These are phyloP conservation scores for Apiotrichum mycotoxinovorans DNA, from an alignment of 1,284 basidiomycete genomes.

Conservation along the genomic window DNA sequence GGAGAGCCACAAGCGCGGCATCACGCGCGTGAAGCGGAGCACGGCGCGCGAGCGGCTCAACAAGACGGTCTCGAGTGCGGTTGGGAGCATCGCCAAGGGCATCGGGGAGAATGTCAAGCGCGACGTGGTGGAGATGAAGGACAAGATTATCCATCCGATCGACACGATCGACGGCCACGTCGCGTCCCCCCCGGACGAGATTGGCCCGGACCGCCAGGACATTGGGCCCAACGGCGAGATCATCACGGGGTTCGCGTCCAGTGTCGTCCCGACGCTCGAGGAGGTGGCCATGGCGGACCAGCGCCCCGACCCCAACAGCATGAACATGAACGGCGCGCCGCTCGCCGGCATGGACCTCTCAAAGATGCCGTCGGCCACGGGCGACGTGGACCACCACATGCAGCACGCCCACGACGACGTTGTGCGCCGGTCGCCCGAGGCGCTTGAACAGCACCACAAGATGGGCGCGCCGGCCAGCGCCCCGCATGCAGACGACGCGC, in stretches of 20 bases:
- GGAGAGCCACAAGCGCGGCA: slow-evolving; percentile 39
- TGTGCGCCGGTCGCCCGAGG: slow-evolving; percentile 19
- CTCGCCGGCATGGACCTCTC: slow-evolving; percentile 32
- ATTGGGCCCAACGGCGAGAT: slow-evolving; percentile 56
- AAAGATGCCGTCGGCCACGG: slow-evolving; percentile 28
- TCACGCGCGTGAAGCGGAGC: slow-evolving; percentile 46
- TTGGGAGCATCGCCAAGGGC: slow-evolving; percentile 41
- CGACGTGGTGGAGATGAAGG: slow-evolving; percentile 50
- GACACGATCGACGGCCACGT: slow-evolving; percentile 41
- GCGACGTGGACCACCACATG: slow-evolving; percentile 21
- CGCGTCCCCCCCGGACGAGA: slow-evolving; percentile 20
- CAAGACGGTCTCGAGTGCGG: slow-evolving; percentile 33
- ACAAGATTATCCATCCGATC: slow-evolving; percentile 51
- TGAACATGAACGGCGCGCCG: slow-evolving; percentile 48
- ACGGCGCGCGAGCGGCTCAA: slow-evolving; percentile 34
- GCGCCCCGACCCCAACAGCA: slow-evolving; percentile 30
- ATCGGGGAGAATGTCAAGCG: slow-evolving; percentile 44
- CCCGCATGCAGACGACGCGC: slow-evolving; percentile 52
- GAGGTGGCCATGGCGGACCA: slow-evolving; percentile 60
- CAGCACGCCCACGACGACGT: slow-evolving; percentile 16
- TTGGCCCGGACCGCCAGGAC: slow-evolving; percentile 54
- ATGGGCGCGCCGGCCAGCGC: slow-evolving; percentile 59
- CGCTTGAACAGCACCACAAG: slow-evolving; percentile 26
- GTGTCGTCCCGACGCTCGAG: slow-evolving; percentile 67
- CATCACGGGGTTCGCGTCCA: slow-evolving; percentile 58